Base-by-base conservation (phyloP, 208 protist genomes). In the Leishmania gerbilli region DNA sequence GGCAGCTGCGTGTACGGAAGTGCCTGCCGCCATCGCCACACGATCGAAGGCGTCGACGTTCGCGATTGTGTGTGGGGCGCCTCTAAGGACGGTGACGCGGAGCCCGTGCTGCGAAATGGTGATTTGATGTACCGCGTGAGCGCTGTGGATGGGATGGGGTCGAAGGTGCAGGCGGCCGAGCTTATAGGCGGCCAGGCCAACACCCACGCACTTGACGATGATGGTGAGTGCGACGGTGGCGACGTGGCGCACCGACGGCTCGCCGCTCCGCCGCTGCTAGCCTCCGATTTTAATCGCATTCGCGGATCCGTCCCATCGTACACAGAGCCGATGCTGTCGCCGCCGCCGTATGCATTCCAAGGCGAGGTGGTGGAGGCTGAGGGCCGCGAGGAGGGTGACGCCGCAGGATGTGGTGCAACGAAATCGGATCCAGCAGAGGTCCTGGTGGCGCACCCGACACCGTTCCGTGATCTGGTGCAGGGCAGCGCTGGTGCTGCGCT, bases 11-110 rank as follows among this genome's bases (percentile, higher is more conserved):
- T 94, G 9, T 95, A 91, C 82, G 94, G 89, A 27, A 42, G 75
- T 47, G 21, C 58, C 19, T 97, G 94, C 79, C 84, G 76, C 37
- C 88, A 82, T 47, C 89, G 79, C 24, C 94, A 97, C 84, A 71
- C 75, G 17, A 85, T 95, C 21, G 94, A 97, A 75, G 92, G 92
- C 27, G 90, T 93, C 7, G 90, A 96, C 64, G 91, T 96, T n/a
- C 84, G 90, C 34, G 83, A 83, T 1, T 53, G 85, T 45, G 51
- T 76, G 53, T 56, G 56, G 37, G 84, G 79, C 3, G 7, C 49
- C 34, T n/a, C 84, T 1, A 37, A 74, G 27, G 69, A 71, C 47
- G 42, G 45, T 21, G 51, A 74, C 60, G 21, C 21, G 4, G 74
- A 49, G 47, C 47, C 31, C 55, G 62, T 60, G 58, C 58, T 58